These are phyloP conservation scores for Sphagnum fallax DNA, from an alignment of 228 moss, liverwort and hornwort genomes.

Conservation along the genomic window DNA sequence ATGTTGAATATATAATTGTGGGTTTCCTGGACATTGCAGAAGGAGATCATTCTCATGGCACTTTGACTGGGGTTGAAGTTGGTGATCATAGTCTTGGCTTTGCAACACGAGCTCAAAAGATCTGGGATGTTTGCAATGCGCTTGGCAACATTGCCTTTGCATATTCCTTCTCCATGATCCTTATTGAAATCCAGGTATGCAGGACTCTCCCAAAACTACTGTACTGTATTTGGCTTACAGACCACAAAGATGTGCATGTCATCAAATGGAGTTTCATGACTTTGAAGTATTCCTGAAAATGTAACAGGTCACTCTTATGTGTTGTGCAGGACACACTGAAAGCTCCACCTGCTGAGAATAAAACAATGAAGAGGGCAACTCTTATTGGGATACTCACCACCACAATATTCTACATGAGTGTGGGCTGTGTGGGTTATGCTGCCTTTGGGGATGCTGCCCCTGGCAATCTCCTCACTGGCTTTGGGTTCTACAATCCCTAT, in stretches of 20 bases:
- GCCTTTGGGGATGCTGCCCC: slow-evolving; percentile 69
- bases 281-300: neutral
- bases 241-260: neutral
- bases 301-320: neutral
- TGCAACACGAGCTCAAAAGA: slow-evolving; percentile 24
- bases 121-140: slow-evolving; percentile 53
- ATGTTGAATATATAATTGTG: neutral
- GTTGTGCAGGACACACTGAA: slow-evolving; percentile 62
- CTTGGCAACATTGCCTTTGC: slow-evolving; percentile 80
- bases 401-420: slow-evolving; percentile 59
- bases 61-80: slow-evolving; percentile 18
- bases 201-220: neutral
- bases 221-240: neutral
- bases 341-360: slow-evolving; percentile 54
- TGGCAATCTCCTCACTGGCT: slow-evolving; percentile 67
- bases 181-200: slow-evolving; percentile 71
- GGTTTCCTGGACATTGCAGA: slow-evolving; percentile 4
- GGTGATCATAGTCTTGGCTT: slow-evolving; percentile 30
- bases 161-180: slow-evolving; percentile 69
- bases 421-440: slow-evolving; percentile 66
- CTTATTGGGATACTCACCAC: slow-evolving; percentile 32
- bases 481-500: slow-evolving; percentile 75
- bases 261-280: neutral
- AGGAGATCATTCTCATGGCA: slow-evolving; percentile 22
- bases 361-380: slow-evolving; percentile 68